Evolutionary conservation across 2,329 filamentous ascomycete species (phyloP), one percentile per base, ranked within the genome.

Genomic region (Ascochyta fabae): DNA sequence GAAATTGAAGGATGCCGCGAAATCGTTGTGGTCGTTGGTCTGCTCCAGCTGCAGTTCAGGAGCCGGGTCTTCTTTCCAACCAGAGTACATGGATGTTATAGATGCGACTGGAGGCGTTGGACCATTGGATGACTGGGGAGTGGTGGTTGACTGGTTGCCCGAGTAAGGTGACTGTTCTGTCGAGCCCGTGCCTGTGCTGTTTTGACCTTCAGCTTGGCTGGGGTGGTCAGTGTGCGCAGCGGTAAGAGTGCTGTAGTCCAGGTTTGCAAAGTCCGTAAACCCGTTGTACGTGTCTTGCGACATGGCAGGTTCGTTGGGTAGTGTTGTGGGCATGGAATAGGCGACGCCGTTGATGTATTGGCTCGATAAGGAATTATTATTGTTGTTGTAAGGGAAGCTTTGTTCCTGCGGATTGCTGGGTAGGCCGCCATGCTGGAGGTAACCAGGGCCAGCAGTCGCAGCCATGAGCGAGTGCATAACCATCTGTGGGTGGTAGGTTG

Each of bases 401-500:
- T 57, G 43, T 9, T 67, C 62, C 31, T 73, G 71, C 6, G 53
- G 50, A 24, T 66, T 65, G 23, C 69, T 59, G 6, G 68, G 56
- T 53, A 66, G 66, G 41, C 60, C 45, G 27, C 59, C 56, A 43
- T 66, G 64, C 39, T 73, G 70, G 68, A 74, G 66, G 56, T 69
- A 73, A 16, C 70, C 68, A 3, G 68, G 60, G 15, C 70, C 72
- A 38, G 66, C 69, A 8, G 71, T 71, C 1, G 71, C 71, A 31
- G 71, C 72, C 68, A 75, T 70, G 59, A 75, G 63, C 2, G 72
- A 74, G 41, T 72, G 68, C 70, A 75, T 73, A 48, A 76, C 67
- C 34, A 66, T 70, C 45, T 71, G 67, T 15, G 69, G 67, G 39
- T 68, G 61, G 49, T 70, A 72, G 15, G 56, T 62, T 3, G 66